Evolutionary conservation across 1,139 yeast species (phyloP), one percentile per base, ranked within the genome.

Genomic region (Schwanniomyces etchellsii): DNA sequence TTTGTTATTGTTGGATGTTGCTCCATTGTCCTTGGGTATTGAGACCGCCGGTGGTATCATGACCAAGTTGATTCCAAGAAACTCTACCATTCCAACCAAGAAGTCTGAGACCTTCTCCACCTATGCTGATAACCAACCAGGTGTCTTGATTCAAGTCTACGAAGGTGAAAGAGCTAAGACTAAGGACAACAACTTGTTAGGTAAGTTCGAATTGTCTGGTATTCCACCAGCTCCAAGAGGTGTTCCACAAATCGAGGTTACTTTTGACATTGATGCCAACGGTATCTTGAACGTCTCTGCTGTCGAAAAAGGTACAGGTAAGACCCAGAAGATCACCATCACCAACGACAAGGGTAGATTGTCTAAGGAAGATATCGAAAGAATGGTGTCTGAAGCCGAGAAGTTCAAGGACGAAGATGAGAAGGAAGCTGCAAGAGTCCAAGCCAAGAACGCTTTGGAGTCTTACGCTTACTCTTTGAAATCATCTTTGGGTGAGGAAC

Each of bases 151-250:
- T 63, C 96, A 88, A 71, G 96, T 89, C 38, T 89, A 67, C 57
- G 96, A 89, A 69, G 97, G 97, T 75, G 97, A 89, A 71, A 85
- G 97, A 69, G 83, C 96, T 36, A 75, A 84, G 72, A 86, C 94
- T 42, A 85, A 85, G 70, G 96, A 89, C 67, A 89, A 89, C 77
- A 89, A 89, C 70, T 69, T 82, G 57, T 77, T 89, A 50, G 97
- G 97, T 65, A 89, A 89, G 71, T 89, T 89, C 59, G 96, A 89
- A 64, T 77, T 89, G 52, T 73, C 88, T 40, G 95, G 95, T 59
- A 89, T 89, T 47, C 96, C 97, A 55, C 95, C 97, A 44, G 94
- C 96, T 35, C 96, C 96, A 67, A 85, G 96, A 71, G 97, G 97
- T 69, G 86, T 81, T 43, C 96, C 96, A 52, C 96, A 88, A 70